Evolutionary conservation across 495 filamentous ascomycete species (phyloP).

Genomic region (Xylaria intraflava): DNA sequence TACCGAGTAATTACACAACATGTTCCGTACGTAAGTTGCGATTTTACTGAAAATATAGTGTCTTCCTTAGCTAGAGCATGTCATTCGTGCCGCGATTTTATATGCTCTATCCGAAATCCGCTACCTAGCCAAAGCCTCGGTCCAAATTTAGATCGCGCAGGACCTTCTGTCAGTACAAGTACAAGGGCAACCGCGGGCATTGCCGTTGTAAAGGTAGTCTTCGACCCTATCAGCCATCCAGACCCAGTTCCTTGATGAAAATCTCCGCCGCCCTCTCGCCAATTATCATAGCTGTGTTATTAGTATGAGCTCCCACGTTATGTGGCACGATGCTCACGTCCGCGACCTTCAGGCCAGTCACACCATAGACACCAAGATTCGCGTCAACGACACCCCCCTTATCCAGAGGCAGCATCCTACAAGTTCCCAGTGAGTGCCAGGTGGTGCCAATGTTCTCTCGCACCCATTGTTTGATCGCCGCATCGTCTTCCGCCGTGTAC

Average conservation of each 20-base stretch:
- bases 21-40: too few relatives aligned
- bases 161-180: too few relatives aligned
- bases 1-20: too few relatives aligned
- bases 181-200: too few relatives aligned
- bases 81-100: too few relatives aligned
- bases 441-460: constrained; percentile 34
- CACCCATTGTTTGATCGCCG: constrained; percentile 35
- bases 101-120: too few relatives aligned
- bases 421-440: constrained; percentile 46
- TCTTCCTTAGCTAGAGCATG: too few relatives aligned
- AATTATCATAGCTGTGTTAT: constrained; percentile 49
- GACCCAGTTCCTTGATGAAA: constrained; percentile 39
- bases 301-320: constrained; percentile 53
- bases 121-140: too few relatives aligned
- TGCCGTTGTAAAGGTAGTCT: too few relatives aligned
- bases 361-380: constrained; percentile 38
- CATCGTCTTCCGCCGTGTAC: constrained; percentile 44
- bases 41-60: too few relatives aligned
- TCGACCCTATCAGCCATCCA: too few relatives aligned
- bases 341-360: constrained; percentile 36
- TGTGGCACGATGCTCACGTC: constrained; percentile 44
- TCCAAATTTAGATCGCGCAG: too few relatives aligned
- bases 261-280: constrained; percentile 53
- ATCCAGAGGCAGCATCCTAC: constrained; percentile 32
- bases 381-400: constrained; percentile 40